phyloP scores from a whole-genome alignment of 164 flowering plant species.

The Nymphaea colorata region DNA sequence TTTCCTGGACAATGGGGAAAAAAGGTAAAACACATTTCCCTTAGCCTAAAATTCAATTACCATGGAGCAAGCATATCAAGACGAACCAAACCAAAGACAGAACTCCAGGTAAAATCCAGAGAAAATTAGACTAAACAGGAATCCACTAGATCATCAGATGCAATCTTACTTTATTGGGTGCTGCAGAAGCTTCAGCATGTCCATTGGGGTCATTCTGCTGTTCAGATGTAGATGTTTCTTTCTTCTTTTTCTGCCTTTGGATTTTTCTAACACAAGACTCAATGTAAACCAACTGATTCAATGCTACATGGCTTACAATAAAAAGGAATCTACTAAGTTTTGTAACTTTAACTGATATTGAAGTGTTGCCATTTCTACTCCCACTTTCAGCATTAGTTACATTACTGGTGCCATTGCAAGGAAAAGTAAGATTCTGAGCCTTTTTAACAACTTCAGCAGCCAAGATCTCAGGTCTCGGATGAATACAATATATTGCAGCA shows the following conservation, averaged over 20 bases:
- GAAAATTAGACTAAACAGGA: too few species aligned
- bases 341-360: slow-evolving; percentile 41
- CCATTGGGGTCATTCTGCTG: slow-evolving; percentile 9
- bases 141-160: background rate
- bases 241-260: slow-evolving; percentile 55
- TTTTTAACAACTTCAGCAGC: slow-evolving; percentile 66
- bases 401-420: slow-evolving; percentile 15
- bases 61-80: too few species aligned
- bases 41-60: too few species aligned
- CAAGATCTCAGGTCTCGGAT: slow-evolving; percentile 78
- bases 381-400: slow-evolving; percentile 15
- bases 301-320: slow-evolving; percentile 71
- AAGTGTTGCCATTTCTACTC: slow-evolving; percentile 13
- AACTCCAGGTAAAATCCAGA: too few species aligned
- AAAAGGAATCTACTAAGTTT: slow-evolving; percentile 76
- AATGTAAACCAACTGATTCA: slow-evolving; percentile 81
- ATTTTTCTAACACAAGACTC: slow-evolving; percentile 72
- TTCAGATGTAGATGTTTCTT: slow-evolving; percentile 27
- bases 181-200: background rate
- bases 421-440: slow-evolving; percentile 49
- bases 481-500: slow-evolving; percentile 59
- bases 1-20: slow-evolving; percentile 31
- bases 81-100: too few species aligned
- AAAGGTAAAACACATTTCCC: too few species aligned
- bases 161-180: slow-evolving; percentile 25